Percentiles rank a stretch among this genome's conserved stretches.
These are phyloP conservation scores for Zymoseptoria ardabiliae DNA, from an alignment of 2,329 filamentous ascomycete species.

Conservation along the genomic window DNA sequence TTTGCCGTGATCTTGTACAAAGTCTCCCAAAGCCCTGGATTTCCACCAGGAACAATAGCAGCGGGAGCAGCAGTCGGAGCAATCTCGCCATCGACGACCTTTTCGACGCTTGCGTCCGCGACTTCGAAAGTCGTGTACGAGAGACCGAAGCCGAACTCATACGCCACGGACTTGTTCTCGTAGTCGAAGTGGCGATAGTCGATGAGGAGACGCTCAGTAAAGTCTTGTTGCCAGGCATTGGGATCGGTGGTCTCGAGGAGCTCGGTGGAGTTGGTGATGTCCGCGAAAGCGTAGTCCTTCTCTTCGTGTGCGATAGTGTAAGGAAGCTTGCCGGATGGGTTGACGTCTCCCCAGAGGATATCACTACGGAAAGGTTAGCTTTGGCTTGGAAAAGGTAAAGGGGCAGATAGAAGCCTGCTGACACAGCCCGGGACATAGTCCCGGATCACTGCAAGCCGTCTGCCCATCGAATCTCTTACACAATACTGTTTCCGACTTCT, in stretches of 20 bases:
- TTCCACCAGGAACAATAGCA: slow-evolving; percentile 20
- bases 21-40: slow-evolving; percentile 51
- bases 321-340: slow-evolving; percentile 24
- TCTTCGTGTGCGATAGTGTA: slow-evolving; percentile 25
- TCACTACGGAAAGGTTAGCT: slow-evolving; percentile 19
- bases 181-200: slow-evolving; percentile 49
- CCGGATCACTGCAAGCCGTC: no score
- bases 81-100: slow-evolving; percentile 6
- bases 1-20: slow-evolving; percentile 50
- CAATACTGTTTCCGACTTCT: slow-evolving; percentile 34
- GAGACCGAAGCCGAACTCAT: slow-evolving; percentile 27
- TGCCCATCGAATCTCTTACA: slow-evolving; percentile 13
- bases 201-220: slow-evolving; percentile 46
- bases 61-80: slow-evolving; percentile 11
- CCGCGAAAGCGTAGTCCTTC: slow-evolving; percentile 27
- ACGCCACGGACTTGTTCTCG: slow-evolving; percentile 27
- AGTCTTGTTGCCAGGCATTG: slow-evolving; percentile 43
- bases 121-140: slow-evolving; percentile 26
- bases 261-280: slow-evolving; percentile 34
- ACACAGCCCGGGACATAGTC: slow-evolving; percentile 14
- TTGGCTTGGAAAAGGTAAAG: no score
- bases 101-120: slow-evolving; percentile 8
- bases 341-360: slow-evolving; percentile 25
- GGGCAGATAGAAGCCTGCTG: not conserved
- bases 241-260: slow-evolving; percentile 29